Evolutionary conservation across 2,329 filamentous ascomycete species (phyloP).

Genomic region (Pestalotiopsis sp.): DNA sequence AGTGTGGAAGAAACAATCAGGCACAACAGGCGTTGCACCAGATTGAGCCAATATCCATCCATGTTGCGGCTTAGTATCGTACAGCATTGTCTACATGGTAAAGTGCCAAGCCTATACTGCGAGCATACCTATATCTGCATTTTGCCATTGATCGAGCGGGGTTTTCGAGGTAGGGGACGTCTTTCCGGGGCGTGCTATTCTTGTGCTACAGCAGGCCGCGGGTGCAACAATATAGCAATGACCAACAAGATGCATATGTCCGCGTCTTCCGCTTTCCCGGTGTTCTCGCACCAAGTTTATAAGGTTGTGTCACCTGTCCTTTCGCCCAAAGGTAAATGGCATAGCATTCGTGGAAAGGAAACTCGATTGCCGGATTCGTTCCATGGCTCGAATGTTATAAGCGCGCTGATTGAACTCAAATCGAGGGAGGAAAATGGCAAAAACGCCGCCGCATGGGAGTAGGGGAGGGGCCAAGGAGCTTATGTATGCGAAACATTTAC

Average conservation of each 20-base stretch:
- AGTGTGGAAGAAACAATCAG: not conserved
- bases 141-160: too few species aligned
- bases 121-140: too few species aligned
- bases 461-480: not conserved
- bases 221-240: too few species aligned
- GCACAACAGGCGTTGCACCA: not conserved
- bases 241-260: too few species aligned
- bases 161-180: too few species aligned
- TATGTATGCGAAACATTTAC: too few species aligned
- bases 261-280: not conserved
- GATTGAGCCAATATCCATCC: not conserved
- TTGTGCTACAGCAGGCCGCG: too few species aligned
- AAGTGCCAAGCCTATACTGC: not conserved
- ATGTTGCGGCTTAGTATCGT: not conserved
- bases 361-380: not conserved
- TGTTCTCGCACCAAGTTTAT: not conserved
- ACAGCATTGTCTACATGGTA: not conserved
- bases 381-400: not conserved
- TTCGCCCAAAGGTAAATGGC: not conserved
- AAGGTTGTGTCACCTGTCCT: not conserved
- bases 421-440: not conserved
- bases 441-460: not conserved
- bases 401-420: not conserved
- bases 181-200: too few species aligned
- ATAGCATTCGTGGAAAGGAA: not conserved